These are phyloP conservation scores for Decorospora gaudefroyi DNA, from an alignment of 2,329 filamentous ascomycete species.

Conservation along the genomic window DNA sequence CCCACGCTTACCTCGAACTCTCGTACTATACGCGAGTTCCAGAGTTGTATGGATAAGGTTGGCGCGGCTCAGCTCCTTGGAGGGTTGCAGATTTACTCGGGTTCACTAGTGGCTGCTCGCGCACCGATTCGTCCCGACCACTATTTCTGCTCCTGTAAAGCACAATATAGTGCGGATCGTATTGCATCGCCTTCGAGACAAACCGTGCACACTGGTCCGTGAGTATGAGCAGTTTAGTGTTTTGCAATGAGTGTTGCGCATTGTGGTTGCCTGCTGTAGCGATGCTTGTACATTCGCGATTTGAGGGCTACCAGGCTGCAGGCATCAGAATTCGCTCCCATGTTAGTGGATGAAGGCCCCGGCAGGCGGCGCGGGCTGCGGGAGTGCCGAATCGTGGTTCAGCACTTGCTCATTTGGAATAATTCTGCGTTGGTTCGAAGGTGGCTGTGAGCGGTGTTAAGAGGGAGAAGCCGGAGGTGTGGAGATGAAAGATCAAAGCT, in stretches of 20 bases:
- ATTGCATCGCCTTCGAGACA: not conserved
- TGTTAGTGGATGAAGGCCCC: slow-evolving; percentile 33
- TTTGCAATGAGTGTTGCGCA: slow-evolving; percentile 12
- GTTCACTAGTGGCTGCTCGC: slow-evolving; percentile 20
- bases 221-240: not conserved
- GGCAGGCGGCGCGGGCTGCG: slow-evolving; percentile 26
- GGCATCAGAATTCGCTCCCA: slow-evolving; percentile 38
- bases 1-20: slow-evolving; percentile 30
- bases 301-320: slow-evolving; percentile 35
- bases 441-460: slow-evolving; percentile 31
- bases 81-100: slow-evolving; percentile 22
- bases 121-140: slow-evolving; percentile 21
- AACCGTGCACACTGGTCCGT: slow-evolving; percentile 9
- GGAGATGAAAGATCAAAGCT: slow-evolving; percentile 18
- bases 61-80: slow-evolving; percentile 26
- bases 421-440: slow-evolving; percentile 33
- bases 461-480: slow-evolving; percentile 38
- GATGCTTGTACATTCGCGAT: slow-evolving; percentile 6
- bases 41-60: slow-evolving; percentile 23
- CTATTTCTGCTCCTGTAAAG: slow-evolving; percentile 6
- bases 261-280: slow-evolving; percentile 17
- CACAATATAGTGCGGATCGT: slow-evolving; percentile 8
- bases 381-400: slow-evolving; percentile 22
- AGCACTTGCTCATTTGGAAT: slow-evolving; percentile 23
- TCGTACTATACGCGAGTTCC: slow-evolving; percentile 32